These are phyloP conservation scores for Capillidium rhysosporum DNA, from an alignment of 371 early-diverging fungal genomes.

Conservation along the genomic window DNA sequence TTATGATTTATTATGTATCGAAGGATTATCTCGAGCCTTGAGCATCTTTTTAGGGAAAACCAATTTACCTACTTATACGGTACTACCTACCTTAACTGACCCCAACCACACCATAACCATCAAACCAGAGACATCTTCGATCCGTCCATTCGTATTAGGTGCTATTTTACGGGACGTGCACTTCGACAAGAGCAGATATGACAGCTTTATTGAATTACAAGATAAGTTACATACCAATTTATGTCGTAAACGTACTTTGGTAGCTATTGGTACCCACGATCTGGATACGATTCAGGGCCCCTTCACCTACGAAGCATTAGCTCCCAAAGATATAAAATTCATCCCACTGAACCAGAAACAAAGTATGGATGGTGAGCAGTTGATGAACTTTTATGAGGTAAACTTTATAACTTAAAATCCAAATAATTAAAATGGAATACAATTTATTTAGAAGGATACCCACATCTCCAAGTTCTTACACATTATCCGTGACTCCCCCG, in stretches of 20 bases:
- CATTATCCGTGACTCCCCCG: conserved; percentile 80
- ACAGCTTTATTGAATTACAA: conserved; percentile 96
- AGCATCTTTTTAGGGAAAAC: conserved; percentile 50
- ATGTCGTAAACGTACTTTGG: conserved; percentile 89
- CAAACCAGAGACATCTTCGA: conserved; percentile 24
- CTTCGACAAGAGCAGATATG: conserved; percentile 69
- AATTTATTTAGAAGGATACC: conserved; percentile 37
- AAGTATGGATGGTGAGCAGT: conserved; percentile 64
- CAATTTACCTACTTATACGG: conserved; percentile 25
- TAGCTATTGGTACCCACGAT: conserved; percentile 99
- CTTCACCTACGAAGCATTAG: conserved; percentile 84
- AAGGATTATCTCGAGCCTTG: conserved; percentile 83
- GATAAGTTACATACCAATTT: conserved; percentile 98
- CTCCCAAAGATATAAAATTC: conserved; percentile 83
- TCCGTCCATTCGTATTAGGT: conserved; percentile 83
- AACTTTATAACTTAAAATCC: conserved; percentile 6
- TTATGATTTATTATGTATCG: conserved; percentile 88
- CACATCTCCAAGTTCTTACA: conserved; percentile 82
- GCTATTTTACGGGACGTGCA: conserved; percentile 85
- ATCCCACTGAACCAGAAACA: conserved; percentile 85
- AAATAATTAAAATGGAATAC: too few relatives aligned
- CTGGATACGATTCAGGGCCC: conserved; percentile 88
- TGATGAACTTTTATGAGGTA: conserved; percentile 79
- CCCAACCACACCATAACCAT: not conserved
- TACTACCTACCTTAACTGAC: not conserved